Evolutionary conservation across 2,329 filamentous ascomycete species (phyloP).

Genomic region (Diaporthe citrichinensis): DNA sequence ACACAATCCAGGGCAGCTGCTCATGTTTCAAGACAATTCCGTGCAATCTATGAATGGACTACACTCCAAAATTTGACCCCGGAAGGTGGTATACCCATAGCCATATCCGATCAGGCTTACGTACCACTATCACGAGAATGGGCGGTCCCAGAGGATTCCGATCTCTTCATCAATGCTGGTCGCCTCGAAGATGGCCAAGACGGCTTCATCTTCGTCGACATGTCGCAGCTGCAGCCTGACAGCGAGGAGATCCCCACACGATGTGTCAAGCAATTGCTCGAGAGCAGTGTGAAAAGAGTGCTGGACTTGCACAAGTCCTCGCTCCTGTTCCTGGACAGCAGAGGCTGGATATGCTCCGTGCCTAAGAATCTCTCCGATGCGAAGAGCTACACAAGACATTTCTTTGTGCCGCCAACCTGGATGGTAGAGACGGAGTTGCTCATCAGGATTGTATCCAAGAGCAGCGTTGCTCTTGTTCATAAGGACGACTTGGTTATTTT

Average conservation of each 20-base stretch:
- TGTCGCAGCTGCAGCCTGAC: background rate
- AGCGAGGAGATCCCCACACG: background rate
- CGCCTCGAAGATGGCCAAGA: background rate
- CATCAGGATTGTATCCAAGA: background rate
- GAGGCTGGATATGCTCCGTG: background rate
- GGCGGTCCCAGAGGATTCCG: background rate
- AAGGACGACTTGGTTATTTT: background rate
- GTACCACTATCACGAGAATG: background rate
- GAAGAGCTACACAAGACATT: background rate
- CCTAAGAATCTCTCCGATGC: background rate
- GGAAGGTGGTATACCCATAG: background rate
- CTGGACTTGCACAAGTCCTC: background rate
- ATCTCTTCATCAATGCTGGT: background rate
- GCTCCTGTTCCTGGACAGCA: background rate
- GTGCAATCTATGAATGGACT: background rate
- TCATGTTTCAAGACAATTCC: background rate
- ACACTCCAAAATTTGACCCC: background rate
- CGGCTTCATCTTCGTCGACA: background rate
- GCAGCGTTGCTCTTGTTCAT: background rate
- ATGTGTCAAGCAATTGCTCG: background rate
- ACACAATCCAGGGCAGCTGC: background rate
- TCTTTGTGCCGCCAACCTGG: background rate
- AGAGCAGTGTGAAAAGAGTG: background rate
- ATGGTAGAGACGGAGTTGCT: background rate
- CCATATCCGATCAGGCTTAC: background rate